Conservation (phyloP, 2,329 filamentous ascomycete species). For the Nothophaeocryptopus gaeumannii region DNA sequence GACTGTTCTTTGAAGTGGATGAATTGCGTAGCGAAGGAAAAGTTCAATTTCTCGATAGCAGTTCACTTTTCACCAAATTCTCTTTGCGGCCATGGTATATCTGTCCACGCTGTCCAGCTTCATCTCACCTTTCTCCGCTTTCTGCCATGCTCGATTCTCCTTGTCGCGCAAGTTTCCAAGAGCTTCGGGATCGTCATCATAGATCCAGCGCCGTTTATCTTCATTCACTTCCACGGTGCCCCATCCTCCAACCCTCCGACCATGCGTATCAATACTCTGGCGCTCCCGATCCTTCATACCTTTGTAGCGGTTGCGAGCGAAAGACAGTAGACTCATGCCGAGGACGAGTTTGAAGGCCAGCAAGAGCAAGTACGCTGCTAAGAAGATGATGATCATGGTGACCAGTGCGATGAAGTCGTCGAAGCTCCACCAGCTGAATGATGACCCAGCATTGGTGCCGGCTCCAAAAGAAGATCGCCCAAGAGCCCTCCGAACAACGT, state of each 20-base stretch:
- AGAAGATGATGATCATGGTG: slow-evolving; percentile 83
- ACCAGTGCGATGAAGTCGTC: slow-evolving; percentile 72
- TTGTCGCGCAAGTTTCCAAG: slow-evolving; percentile 58
- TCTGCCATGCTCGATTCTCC: slow-evolving; percentile 59
- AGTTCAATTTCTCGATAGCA: no score
- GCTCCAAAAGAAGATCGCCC: slow-evolving; percentile 68
- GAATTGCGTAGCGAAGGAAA: no score
- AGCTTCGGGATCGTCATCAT: slow-evolving; percentile 76
- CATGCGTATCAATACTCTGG: slow-evolving; percentile 55
- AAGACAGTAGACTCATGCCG: slow-evolving; percentile 81
- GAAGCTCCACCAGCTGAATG: slow-evolving; percentile 54
- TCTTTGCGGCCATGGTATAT: slow-evolving; percentile 94
- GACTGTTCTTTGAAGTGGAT: no score
- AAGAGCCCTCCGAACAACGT: slow-evolving; percentile 71
- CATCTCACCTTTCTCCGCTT: slow-evolving; percentile 49
- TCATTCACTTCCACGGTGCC: slow-evolving; percentile 86
- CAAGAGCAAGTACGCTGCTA: slow-evolving; percentile 79
- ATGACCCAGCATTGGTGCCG: slow-evolving; percentile 36
- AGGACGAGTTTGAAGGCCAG: slow-evolving; percentile 73
- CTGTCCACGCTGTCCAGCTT: slow-evolving; percentile 67
- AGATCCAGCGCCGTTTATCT: slow-evolving; percentile 80
- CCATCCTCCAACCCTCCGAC: slow-evolving; percentile 75
- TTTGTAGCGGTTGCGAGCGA: slow-evolving; percentile 73
- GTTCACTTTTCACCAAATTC: slow-evolving; percentile 70
- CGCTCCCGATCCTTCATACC: slow-evolving; percentile 71